Conservation (phyloP, 805 yeast species). For the Starmerella gropengiesseri region DNA sequence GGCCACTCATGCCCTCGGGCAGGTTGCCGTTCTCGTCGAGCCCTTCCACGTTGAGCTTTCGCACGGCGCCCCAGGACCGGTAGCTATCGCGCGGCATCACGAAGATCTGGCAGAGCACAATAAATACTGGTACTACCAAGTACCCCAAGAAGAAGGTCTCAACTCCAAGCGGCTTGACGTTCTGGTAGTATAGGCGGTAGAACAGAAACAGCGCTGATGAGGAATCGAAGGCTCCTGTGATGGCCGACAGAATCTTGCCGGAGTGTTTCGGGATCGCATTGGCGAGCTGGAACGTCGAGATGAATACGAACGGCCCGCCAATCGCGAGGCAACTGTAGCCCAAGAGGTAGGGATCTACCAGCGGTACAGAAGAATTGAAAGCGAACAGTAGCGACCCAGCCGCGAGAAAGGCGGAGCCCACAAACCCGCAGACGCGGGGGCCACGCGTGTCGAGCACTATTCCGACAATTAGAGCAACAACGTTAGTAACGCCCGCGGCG, state of each 20-base stretch:
- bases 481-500: conserved; percentile 79
- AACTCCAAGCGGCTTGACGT: conserved; percentile 34
- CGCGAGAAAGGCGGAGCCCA: conserved; percentile 54
- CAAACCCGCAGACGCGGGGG: conserved; percentile 64
- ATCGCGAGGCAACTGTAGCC: conserved; percentile 73
- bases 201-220: conserved; percentile 77
- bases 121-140: conserved; percentile 66
- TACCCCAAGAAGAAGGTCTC: conserved; percentile 54
- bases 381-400: conserved; percentile 44
- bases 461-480: conserved; percentile 75
- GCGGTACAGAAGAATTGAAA: conserved; percentile 30
- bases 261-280: conserved; percentile 75
- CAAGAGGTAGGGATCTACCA: conserved; percentile 53
- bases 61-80: conserved; percentile 34
- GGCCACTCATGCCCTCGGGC: conserved; percentile 10
- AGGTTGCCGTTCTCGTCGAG: conserved; percentile 53
- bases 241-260: conserved; percentile 66
- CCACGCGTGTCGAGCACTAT: conserved; percentile 67
- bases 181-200: conserved; percentile 57
- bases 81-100: conserved; percentile 75
- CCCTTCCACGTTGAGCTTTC: conserved; percentile 49
- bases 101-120: conserved; percentile 57
- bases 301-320: conserved; percentile 91
- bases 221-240: conserved; percentile 91
- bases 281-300: conserved; percentile 80